Evolutionary conservation across 768 basidiomycete species (phyloP).

Genomic region (Botryobasidium botryosum): DNA sequence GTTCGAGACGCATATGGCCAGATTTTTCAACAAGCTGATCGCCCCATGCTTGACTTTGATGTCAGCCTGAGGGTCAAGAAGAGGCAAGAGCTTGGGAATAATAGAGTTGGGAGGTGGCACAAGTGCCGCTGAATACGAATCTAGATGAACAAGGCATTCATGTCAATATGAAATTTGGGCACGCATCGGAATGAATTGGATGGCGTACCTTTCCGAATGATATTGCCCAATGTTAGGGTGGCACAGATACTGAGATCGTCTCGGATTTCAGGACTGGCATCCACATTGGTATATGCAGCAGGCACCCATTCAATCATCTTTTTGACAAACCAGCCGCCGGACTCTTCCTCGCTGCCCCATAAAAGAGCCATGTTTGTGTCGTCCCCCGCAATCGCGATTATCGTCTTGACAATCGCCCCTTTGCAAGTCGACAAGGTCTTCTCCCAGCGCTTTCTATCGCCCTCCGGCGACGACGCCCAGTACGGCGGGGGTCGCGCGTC

Average conservation of each 20-base stretch:
- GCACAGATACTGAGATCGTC: conserved; percentile 77
- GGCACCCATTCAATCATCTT: conserved; percentile 71
- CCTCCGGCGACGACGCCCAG: conserved; percentile 33
- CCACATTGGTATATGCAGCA: no score
- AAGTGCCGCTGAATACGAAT: conserved; percentile 26
- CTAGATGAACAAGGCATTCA: conserved; percentile 25
- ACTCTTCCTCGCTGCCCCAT: conserved; percentile 50
- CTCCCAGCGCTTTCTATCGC: conserved; percentile 40
- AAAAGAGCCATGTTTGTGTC: conserved; percentile 59
- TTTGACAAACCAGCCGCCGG: conserved; percentile 55
- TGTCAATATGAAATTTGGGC: conserved; percentile 16
- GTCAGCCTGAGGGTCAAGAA: conserved; percentile 40
- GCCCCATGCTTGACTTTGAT: conserved; percentile 82
- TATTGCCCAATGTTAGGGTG: conserved; percentile 64
- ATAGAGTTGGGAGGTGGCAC: conserved; percentile 34
- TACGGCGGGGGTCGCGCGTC: conserved; percentile 45
- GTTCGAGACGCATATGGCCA: conserved; percentile 48
- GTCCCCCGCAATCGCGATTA: conserved; percentile 75
- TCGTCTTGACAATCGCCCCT: conserved; percentile 66
- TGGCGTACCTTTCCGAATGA: conserved; percentile 50
- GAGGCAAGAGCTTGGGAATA: conserved; percentile 43
- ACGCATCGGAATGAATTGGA: not conserved
- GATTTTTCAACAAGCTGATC: conserved; percentile 71
- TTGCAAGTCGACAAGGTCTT: conserved; percentile 70
- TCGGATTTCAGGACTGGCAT: no score